Base-by-base conservation (phyloP, 1,284 basidiomycete genomes). In the Ustilago lituana region DNA sequence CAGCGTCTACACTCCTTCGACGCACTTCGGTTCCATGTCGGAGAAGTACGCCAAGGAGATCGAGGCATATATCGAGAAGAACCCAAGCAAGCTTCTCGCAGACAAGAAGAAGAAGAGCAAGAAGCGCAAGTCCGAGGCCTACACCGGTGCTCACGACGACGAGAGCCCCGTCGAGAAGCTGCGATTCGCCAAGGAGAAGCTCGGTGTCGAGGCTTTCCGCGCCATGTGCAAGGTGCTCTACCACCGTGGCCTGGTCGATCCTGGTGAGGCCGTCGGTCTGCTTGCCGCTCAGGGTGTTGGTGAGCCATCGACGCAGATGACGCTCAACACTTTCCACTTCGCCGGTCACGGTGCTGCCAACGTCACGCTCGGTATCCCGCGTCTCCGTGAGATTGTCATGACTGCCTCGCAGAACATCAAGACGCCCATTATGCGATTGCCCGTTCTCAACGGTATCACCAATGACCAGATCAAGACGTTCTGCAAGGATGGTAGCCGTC, bases 301-400 rank as follows among this genome's bases (percentile, higher is more conserved):
- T 61, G 96, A 99, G 83, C 96, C 96, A 4, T 98, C 96, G 22
- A 99, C 96, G 1, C 96, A 99, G 83, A 99, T 99, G 96, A 99
- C 96, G 26, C 85, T 99, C 73, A 99, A 99, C 83, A 99, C 96
- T 9, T 99, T 99, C 89, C 96, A 99, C 86, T 97, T 98, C 82
- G 56, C 79, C 90, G 93, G 95, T 75, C 96, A 98, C 83, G 96
- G 96, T 84, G 95, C 96, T 58, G 95, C 96, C 33, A 99, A 99
- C 83, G 96, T 99, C 66, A 99, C 96, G 2, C 88, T 99, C 44
- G 96, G 96, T 88, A 98, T 99, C 74, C 96, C 96, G 43, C 94
- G 96, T 84, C 86, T 99, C 22, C 90, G 95, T 83, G 96, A 99
- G 84, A 98, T 99, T 77, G 93, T 99, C 79, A 98, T 98, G 94